Evolutionary conservation across 2,329 filamentous ascomycete genomes (phyloP).

Genomic region (Penicillium griseofulvum): DNA sequence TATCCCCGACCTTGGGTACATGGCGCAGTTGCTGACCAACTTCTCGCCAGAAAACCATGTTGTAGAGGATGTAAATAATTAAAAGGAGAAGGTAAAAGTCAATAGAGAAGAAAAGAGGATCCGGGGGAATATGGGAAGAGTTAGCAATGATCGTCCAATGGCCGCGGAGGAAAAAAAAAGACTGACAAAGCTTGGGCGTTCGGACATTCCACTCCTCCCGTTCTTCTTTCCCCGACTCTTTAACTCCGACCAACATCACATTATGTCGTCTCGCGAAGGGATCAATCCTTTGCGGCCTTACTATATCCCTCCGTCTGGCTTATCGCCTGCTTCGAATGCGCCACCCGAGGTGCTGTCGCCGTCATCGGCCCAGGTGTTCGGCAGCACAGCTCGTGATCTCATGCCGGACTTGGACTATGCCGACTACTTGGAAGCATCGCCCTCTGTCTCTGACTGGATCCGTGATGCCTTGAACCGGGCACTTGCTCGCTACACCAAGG

Average conservation of each 20-base stretch:
- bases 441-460: slow-evolving; percentile 69
- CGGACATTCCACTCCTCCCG: slow-evolving; percentile 15
- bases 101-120: slow-evolving; percentile 17
- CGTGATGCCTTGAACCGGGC: slow-evolving; percentile 79
- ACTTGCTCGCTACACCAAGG: slow-evolving; percentile 86
- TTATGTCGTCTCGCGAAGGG: slow-evolving; percentile 51
- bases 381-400: slow-evolving; percentile 72
- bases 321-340: slow-evolving; percentile 45
- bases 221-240: slow-evolving; percentile 18
- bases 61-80: slow-evolving; percentile 5
- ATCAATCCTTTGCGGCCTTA: slow-evolving; percentile 61
- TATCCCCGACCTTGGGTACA: slow-evolving; percentile 59
- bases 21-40: slow-evolving; percentile 33
- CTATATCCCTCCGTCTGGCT: slow-evolving; percentile 63
- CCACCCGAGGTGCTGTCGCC: slow-evolving; percentile 33
- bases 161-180: slow-evolving; percentile 23
- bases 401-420: slow-evolving; percentile 90
- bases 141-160: slow-evolving; percentile 21
- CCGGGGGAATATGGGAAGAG: slow-evolving; percentile 21
- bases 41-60: slow-evolving; percentile 37
- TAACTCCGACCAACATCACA: slow-evolving; percentile 26
- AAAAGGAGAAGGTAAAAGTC: slow-evolving; percentile 3
- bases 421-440: slow-evolving; percentile 77
- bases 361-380: slow-evolving; percentile 52
- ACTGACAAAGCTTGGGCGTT: slow-evolving; percentile 25